A percentile compares a stretch with the other conserved stretches of the same genome.
Evolutionary conservation across 768 basidiomycete genomes (phyloP).

Genomic region (Coprinopsis sp.): DNA sequence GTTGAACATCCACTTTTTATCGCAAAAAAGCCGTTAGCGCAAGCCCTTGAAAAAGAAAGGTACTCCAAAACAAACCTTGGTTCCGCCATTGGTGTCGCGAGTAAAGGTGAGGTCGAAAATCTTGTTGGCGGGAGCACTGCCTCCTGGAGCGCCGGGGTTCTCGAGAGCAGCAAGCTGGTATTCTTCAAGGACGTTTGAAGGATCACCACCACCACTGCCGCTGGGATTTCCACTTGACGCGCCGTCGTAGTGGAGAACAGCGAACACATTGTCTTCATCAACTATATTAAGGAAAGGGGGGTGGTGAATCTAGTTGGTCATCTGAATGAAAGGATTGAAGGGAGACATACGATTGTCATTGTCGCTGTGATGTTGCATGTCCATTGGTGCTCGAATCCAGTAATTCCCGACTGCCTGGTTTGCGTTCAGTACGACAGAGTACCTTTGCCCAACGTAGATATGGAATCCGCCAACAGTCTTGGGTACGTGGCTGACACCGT

Average conservation of each 20-base stretch:
- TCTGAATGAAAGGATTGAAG: neutral
- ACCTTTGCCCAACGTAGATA: conserved; percentile 39
- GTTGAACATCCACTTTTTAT: conserved; percentile 34
- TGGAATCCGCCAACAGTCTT: conserved; percentile 29
- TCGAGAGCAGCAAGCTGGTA: conserved; percentile 9
- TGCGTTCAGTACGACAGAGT: conserved; percentile 33
- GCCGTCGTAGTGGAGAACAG: conserved; percentile 27
- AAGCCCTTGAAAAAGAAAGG: neutral
- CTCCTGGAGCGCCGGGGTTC: conserved; percentile 16
- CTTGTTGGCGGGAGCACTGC: conserved; percentile 12
- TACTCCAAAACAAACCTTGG: conserved; percentile 3
- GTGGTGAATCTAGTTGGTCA: neutral
- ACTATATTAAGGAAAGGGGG: conserved; percentile 1
- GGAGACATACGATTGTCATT: conserved; percentile 11
- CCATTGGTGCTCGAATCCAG: conserved; percentile 26
- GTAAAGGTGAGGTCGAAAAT: conserved; percentile 9
- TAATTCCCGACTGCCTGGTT: conserved; percentile 35
- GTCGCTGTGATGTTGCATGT: conserved; percentile 9
- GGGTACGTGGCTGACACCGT: conserved; percentile 25
- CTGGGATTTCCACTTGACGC: conserved; percentile 28
- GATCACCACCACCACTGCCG: conserved; percentile 9
- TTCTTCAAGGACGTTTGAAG: conserved; percentile 8
- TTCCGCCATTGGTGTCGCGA: conserved; percentile 4
- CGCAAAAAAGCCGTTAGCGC: neutral
- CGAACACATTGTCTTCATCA: conserved; percentile 17